Conservation (phyloP, 441 rosid species). For the Eruca vesicaria region DNA sequence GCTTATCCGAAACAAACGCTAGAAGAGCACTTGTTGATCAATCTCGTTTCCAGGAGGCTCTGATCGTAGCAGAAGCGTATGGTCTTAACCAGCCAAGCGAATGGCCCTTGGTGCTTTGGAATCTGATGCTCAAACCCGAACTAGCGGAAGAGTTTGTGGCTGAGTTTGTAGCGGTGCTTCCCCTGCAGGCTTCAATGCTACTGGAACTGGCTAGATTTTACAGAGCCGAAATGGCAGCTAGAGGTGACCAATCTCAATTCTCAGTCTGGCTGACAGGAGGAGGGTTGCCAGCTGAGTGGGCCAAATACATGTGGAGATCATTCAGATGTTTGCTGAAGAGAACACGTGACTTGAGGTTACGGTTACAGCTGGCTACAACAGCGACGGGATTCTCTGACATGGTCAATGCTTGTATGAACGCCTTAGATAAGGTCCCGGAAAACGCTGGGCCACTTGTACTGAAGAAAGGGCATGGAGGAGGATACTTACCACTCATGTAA, state of each 20-base stretch:
- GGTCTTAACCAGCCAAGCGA: conserved; percentile 93
- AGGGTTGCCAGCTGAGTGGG: conserved; percentile 97
- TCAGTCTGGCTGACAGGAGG: conserved; percentile 97
- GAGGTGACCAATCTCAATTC: conserved; percentile 96
- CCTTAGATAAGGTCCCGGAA: conserved; percentile 81
- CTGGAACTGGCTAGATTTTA: conserved; percentile 86
- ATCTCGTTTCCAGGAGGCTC: conserved; percentile 90
- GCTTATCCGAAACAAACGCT: conserved; percentile 86
- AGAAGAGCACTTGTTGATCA: conserved; percentile 88
- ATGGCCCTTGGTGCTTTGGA: conserved; percentile 98
- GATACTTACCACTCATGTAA: conserved; percentile 95
- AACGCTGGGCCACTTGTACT: conserved; percentile 75
- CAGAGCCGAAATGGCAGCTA: conserved; percentile 85
- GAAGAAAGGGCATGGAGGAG: conserved; percentile 95
- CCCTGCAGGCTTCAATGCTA: conserved; percentile 90
- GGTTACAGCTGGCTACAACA: conserved; percentile 69
- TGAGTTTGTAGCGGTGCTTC: conserved; percentile 93
- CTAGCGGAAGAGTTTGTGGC: conserved; percentile 88
- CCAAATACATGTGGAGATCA: conserved; percentile 85
- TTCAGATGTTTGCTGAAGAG: conserved; percentile 88
- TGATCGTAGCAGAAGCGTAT: conserved; percentile 98
- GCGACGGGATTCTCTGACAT: conserved; percentile 89
- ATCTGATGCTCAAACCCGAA: conserved; percentile 94
- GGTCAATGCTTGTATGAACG: conserved; percentile 56
- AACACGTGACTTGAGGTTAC: conserved; percentile 78